Conservation (phyloP, 2,329 filamentous ascomycete genomes). For the Aspergillus arachidicola region DNA sequence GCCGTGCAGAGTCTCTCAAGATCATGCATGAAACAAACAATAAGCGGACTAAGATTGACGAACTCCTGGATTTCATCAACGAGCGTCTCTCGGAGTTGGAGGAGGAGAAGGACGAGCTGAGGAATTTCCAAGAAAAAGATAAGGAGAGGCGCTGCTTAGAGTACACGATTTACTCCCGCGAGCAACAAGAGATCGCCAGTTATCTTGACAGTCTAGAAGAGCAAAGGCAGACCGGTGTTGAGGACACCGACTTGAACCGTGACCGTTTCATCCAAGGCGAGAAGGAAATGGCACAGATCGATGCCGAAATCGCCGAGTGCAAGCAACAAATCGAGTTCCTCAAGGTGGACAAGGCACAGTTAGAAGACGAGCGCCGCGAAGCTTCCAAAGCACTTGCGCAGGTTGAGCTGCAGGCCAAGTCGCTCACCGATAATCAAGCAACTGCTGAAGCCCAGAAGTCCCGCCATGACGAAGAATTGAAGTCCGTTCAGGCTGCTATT, state of each 20-base stretch:
- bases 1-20: constrained; percentile 87
- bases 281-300: constrained; percentile 74
- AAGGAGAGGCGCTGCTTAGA: constrained; percentile 88
- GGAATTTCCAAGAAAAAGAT: constrained; percentile 93
- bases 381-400: constrained; percentile 79
- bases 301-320: constrained; percentile 76
- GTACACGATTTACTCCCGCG: constrained; percentile 89
- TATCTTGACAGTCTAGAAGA: constrained; percentile 83
- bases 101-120: constrained; percentile 94
- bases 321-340: constrained; percentile 83
- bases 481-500: constrained; percentile 73
- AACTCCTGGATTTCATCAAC: constrained; percentile 87
- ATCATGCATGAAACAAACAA: constrained; percentile 97
- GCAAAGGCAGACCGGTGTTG: constrained; percentile 76
- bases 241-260: constrained; percentile 80
- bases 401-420: constrained; percentile 81
- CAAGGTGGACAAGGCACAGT: constrained; percentile 79
- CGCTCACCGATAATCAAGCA: constrained; percentile 78
- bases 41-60: constrained; percentile 92
- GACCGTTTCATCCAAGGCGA: constrained; percentile 77
- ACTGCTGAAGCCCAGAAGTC: constrained; percentile 72
- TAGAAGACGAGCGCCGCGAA: constrained; percentile 87
- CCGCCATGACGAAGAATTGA: constrained; percentile 71
- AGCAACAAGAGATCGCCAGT: constrained; percentile 77
- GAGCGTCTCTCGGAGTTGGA: constrained; percentile 86